Base-by-base conservation (phyloP, 1,139 yeast species). In the Blastobotrys niveus region DNA sequence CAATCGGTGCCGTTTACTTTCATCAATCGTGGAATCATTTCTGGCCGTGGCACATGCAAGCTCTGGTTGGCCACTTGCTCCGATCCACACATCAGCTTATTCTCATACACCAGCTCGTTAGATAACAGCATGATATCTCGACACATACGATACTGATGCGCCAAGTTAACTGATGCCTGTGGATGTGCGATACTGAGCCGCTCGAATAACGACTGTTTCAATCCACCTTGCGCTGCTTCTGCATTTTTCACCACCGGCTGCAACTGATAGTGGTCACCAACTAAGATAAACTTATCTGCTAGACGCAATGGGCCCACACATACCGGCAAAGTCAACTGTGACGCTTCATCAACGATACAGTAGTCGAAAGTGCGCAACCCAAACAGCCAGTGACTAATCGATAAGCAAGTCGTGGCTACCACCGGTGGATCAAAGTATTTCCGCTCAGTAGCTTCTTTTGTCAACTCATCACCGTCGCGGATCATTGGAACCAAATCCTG, bases 271-370 rank as follows among this genome's bases (percentile, higher is more conserved):
- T 91, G 97, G 60, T 93, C 99, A 5, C 99, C 99, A 9, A 93
- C 97, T 48, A 91, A 71, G 1, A 93, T 73, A 59, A 91, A 91
- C 61, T 76, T 83, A 37, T 83, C 80, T 29, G 91, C 82, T 50
- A 76, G 77, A 29, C 89, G 65, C 36, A 91, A 62, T 0, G 98
- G 97, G 0, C 98, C 98, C 24, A 91, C 63, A 55, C 94, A 84
- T 3, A 86, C 74, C 0, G 99, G 98, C 69, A 91, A 71, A 0
- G 96, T 81, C 0, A 89, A 86, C 59, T 91, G 98, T 0, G 97
- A 88, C 0, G 98, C 97, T 61, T 91, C 99, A 61, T 91, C 99
- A 38, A 93, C 76, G 37, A 91, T 89, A 59, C 97, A 93, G 60
- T 85, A 89, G 59, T 91, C 98, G 63, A 91, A 91, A 18, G 68